phyloP scores from a whole-genome alignment of 495 filamentous ascomycete genomes.

The Aspergillus sclerotiicarbonarius region DNA sequence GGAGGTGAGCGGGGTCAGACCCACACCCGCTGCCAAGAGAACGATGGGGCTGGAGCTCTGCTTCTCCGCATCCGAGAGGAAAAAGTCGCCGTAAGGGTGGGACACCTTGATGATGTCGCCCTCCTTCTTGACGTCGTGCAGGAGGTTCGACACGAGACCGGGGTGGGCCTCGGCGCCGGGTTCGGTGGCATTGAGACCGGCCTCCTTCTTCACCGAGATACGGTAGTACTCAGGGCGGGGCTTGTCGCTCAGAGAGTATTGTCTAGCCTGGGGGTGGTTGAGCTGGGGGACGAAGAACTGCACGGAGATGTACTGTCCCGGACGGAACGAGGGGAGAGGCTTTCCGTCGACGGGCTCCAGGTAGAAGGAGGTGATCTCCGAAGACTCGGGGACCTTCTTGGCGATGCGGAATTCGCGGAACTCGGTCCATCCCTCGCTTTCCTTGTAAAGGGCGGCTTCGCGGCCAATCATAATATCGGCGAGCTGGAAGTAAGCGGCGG shows the following conservation, averaged over 20 bases:
- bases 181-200: slow-evolving; percentile 44
- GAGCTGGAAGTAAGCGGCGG: slow-evolving; percentile 66
- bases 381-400: slow-evolving; percentile 58
- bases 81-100: slow-evolving; percentile 71
- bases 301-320: slow-evolving; percentile 70
- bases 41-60: slow-evolving; percentile 50
- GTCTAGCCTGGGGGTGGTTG: slow-evolving; percentile 60
- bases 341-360: slow-evolving; percentile 62
- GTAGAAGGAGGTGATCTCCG: slow-evolving; percentile 70
- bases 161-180: slow-evolving; percentile 46
- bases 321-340: slow-evolving; percentile 57
- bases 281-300: slow-evolving; percentile 56
- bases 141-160: slow-evolving; percentile 67
- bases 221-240: slow-evolving; percentile 60
- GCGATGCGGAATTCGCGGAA: slow-evolving; percentile 68
- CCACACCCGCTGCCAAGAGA: slow-evolving; percentile 68
- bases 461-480: slow-evolving; percentile 67
- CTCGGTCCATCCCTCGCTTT: slow-evolving; percentile 55
- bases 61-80: slow-evolving; percentile 40
- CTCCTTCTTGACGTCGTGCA: slow-evolving; percentile 58
- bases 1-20: slow-evolving; percentile 64
- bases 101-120: slow-evolving; percentile 62
- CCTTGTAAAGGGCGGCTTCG: slow-evolving; percentile 59
- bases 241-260: slow-evolving; percentile 70
- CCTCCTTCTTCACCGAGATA: slow-evolving; percentile 68